phyloP scores from a whole-genome alignment of 2,329 filamentous ascomycete species.

The Pseudogymnoascus sp. region DNA sequence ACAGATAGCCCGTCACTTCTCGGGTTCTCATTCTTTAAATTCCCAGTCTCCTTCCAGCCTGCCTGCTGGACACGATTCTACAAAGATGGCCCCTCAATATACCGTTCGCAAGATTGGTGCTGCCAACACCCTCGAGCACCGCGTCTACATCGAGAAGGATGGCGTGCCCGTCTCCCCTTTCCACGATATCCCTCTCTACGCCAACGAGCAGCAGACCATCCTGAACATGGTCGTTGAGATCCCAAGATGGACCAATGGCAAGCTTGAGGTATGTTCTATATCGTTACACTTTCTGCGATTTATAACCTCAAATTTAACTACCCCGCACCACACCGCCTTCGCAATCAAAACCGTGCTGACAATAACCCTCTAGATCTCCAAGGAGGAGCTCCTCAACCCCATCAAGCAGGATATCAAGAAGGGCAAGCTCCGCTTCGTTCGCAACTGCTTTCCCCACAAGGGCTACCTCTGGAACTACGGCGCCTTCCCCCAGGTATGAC shows the following conservation, averaged over 20 bases:
- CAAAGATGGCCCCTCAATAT: slow-evolving; percentile 56
- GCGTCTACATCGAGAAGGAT: slow-evolving; percentile 97
- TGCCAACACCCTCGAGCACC: slow-evolving; percentile 91
- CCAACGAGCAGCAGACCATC: slow-evolving; percentile 90
- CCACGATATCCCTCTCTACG: slow-evolving; percentile 97
- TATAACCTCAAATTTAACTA: background rate
- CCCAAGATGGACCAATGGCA: slow-evolving; percentile 98
- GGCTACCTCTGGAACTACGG: slow-evolving; percentile 99
- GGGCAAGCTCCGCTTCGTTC: slow-evolving; percentile 97
- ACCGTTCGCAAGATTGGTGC: slow-evolving; percentile 78
- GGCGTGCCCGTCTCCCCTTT: slow-evolving; percentile 88
- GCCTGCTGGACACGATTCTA: slow-evolving; percentile 26
- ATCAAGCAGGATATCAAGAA: slow-evolving; percentile 99
- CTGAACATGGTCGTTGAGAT: slow-evolving; percentile 99
- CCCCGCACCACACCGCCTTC: background rate
- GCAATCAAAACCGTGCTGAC: slow-evolving; percentile 4
- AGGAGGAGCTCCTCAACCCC: slow-evolving; percentile 95
- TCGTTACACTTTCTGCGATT: background rate
- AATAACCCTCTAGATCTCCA: slow-evolving; percentile 66
- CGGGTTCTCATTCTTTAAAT: slow-evolving; percentile 27
- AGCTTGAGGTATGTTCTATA: slow-evolving; percentile 74
- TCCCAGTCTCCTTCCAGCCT: slow-evolving; percentile 11
- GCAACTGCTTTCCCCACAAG: slow-evolving; percentile 99
- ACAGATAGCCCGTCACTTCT: slow-evolving; percentile 40
- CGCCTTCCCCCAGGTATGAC: slow-evolving; percentile 86